Evolutionary conservation across 139 green algal species (phyloP).

Genomic region (Spirogloea muscicola): DNA sequence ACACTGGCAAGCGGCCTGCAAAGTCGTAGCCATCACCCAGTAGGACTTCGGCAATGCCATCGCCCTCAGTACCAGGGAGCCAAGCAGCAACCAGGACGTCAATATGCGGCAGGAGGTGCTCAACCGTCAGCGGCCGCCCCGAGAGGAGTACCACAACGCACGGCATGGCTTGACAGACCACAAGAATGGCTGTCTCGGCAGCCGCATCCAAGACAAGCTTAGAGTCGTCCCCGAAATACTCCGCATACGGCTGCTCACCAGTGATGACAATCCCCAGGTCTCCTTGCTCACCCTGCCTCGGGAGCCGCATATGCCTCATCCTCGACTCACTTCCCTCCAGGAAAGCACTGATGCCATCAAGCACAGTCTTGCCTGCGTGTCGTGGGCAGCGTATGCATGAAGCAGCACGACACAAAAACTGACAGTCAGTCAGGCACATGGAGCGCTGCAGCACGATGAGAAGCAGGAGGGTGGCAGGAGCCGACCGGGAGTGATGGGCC

Average conservation of each 20-base stretch:
- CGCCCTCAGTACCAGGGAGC: conserved; percentile 4
- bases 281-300: neutral
- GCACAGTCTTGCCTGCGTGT: neutral
- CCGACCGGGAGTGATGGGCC: conserved; percentile 21
- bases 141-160: conserved; percentile 32
- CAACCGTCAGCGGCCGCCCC: neutral
- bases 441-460: no score
- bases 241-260: conserved; percentile 24
- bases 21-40: neutral
- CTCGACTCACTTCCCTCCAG: neutral
- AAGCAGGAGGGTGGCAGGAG: no score
- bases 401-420: no score
- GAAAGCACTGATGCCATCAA: neutral
- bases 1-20: neutral
- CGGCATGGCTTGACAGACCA: conserved; percentile 9
- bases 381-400: no score
- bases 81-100: conserved; percentile 18
- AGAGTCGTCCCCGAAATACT: conserved; percentile 18
- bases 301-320: neutral
- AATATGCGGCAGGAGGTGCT: neutral
- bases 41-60: conserved; percentile 16
- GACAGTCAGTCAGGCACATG: no score
- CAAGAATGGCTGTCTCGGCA: neutral
- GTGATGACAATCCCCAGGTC: conserved; percentile 25
- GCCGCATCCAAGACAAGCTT: conserved; percentile 1